These are phyloP conservation scores for Naganishia liquefaciens DNA, from an alignment of 1,284 basidiomycete genomes.

Conservation along the genomic window DNA sequence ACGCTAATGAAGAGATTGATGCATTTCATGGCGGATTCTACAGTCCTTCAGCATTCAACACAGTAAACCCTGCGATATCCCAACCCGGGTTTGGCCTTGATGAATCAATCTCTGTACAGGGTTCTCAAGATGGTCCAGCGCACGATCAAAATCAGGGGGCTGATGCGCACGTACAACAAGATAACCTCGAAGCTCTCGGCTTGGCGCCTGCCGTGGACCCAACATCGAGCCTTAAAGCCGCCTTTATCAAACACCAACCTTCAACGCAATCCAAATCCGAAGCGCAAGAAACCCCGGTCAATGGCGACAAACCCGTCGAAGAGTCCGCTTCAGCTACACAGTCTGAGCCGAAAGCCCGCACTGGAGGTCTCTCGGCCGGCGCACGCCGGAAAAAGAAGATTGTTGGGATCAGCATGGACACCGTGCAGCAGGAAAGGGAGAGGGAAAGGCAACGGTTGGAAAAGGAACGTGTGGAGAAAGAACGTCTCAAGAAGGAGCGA, in stretches of 20 bases:
- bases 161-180: neutral
- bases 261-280: neutral
- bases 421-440: conserved; percentile 24
- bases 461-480: conserved; percentile 16
- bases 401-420: conserved; percentile 32
- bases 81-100: neutral
- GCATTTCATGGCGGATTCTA: conserved; percentile 23
- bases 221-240: conserved; percentile 6
- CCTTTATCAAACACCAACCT: conserved; percentile 8
- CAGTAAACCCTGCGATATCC: neutral
- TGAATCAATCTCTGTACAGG: neutral
- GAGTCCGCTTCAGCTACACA: neutral
- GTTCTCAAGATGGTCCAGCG: neutral
- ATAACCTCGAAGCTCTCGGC: conserved; percentile 5
- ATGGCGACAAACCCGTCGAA: neutral
- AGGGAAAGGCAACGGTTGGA: conserved; percentile 5
- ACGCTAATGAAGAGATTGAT: conserved; percentile 1
- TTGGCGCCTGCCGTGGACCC: conserved; percentile 9
- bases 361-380: neutral
- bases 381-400: conserved; percentile 26
- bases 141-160: conserved; percentile 5
- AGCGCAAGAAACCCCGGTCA: neutral
- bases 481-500: conserved; percentile 25
- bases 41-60: conserved; percentile 1
- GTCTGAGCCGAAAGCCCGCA: neutral